Conservation (phyloP, 1,139 yeast genomes). For the Scheffersomyces illinoinensis region DNA sequence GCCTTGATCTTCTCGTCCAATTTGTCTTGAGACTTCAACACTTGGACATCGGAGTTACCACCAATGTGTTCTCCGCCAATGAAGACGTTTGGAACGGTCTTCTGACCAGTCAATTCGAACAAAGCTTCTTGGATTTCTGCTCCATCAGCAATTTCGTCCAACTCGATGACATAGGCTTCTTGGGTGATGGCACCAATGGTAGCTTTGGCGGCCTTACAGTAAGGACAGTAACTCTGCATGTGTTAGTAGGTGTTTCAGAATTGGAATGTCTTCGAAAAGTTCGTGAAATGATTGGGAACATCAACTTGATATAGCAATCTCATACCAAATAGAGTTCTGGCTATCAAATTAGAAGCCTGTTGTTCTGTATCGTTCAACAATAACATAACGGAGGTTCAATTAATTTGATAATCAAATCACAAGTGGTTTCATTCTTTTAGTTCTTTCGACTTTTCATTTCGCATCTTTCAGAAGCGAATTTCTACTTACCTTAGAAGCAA, state of each 20-base stretch:
- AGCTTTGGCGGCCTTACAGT: conserved; percentile 64
- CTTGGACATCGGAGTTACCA: conserved; percentile 86
- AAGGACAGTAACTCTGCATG: conserved; percentile 56
- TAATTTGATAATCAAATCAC: no score
- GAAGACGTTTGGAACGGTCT: conserved; percentile 90
- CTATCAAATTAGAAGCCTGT: no score
- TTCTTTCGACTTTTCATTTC: neutral
- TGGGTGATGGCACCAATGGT: conserved; percentile 52
- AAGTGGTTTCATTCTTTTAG: neutral
- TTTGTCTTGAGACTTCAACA: conserved; percentile 36
- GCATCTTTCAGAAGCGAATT: no score
- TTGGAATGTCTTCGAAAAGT: no score
- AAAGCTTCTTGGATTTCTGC: conserved; percentile 74
- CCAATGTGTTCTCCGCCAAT: conserved; percentile 92
- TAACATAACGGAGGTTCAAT: no score
- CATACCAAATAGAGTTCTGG: no score
- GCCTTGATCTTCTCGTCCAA: conserved; percentile 27
- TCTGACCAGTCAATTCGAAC: conserved; percentile 77
- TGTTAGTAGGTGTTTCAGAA: neutral
- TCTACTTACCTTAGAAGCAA: conserved; percentile 70
- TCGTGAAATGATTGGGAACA: no score
- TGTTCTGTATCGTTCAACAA: no score
- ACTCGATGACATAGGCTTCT: conserved; percentile 65
- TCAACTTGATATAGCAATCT: no score
- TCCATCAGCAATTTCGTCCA: conserved; percentile 51